These are phyloP conservation scores for Cicer cuneatum DNA, from an alignment of 306 rosid species.

Conservation along the genomic window DNA sequence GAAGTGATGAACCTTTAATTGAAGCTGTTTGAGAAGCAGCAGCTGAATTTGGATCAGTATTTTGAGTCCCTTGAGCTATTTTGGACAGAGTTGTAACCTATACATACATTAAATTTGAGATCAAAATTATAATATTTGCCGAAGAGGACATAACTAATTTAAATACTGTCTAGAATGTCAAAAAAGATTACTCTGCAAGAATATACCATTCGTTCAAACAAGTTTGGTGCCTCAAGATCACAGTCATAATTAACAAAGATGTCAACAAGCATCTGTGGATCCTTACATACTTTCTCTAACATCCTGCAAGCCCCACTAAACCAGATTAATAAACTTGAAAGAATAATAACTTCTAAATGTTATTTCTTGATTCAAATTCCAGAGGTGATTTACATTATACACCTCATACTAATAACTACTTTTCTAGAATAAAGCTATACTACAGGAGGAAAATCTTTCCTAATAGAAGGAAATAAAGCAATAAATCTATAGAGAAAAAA, in stretches of 20 bases:
- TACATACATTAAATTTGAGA: conserved; percentile 46
- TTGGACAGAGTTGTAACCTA: conserved; percentile 92
- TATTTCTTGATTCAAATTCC: conserved; percentile 8
- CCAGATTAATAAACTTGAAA: conserved; percentile 39
- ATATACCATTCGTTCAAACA: conserved; percentile 96
- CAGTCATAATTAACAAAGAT: conserved; percentile 98
- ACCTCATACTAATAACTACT: background rate
- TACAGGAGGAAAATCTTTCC: background rate
- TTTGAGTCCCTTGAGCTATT: conserved; percentile 88
- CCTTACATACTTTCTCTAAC: conserved; percentile 94
- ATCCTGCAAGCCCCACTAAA: conserved; percentile 67
- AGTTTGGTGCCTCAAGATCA: conserved; percentile 98
- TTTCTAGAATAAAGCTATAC: conserved; percentile 19
- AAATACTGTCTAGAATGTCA: conserved; percentile 36
- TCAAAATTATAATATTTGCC: conserved; percentile 38
- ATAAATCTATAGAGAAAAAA: background rate
- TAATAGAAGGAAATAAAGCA: conserved; percentile 6
- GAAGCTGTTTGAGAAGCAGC: conserved; percentile 78
- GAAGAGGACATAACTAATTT: conserved; percentile 4
- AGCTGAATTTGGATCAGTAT: conserved; percentile 78
- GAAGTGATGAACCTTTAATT: conserved; percentile 92
- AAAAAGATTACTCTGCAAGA: conserved; percentile 31
- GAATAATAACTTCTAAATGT: conserved; percentile 12
- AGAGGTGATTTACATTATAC: background rate
- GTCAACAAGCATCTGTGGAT: conserved; percentile 98